phyloP scores from a whole-genome alignment of 495 filamentous ascomycete genomes.

The Podospora comata region DNA sequence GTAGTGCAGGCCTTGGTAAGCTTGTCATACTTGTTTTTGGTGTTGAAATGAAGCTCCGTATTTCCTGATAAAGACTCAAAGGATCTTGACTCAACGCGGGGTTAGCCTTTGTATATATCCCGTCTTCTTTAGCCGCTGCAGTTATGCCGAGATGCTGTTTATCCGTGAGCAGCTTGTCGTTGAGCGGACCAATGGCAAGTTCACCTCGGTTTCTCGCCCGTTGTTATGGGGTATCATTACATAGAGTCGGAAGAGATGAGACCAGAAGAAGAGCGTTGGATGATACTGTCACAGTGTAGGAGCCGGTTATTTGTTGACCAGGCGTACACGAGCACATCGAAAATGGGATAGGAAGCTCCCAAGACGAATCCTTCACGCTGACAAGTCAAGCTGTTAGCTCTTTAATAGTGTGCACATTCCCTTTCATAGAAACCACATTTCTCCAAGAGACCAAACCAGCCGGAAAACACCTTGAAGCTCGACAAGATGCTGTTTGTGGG shows the following conservation, averaged over 20 bases:
- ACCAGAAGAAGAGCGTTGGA: no score
- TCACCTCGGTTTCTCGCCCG: neutral
- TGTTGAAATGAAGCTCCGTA: neutral
- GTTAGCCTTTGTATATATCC: neutral
- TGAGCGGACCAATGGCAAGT: neutral
- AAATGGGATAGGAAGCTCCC: no score
- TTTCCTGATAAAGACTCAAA: neutral
- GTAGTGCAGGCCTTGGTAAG: neutral
- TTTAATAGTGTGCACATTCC: no score
- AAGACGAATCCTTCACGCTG: no score
- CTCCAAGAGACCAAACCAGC: no score
- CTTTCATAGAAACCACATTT: no score
- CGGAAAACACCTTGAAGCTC: neutral
- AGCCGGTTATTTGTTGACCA: neutral
- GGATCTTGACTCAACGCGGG: neutral
- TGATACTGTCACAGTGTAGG: neutral
- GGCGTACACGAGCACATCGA: neutral
- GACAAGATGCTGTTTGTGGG: constrained; percentile 12
- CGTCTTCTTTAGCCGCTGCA: neutral
- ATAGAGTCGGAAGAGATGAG: no score
- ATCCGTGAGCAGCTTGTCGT: neutral
- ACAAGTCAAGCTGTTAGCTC: no score
- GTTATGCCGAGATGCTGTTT: neutral
- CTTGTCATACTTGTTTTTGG: no score
- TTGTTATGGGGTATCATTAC: no score